Evolutionary conservation across 2,329 filamentous ascomycete species (phyloP), one percentile per base, ranked within the genome.

Genomic region (Ceratocystis eucalypticola): DNA sequence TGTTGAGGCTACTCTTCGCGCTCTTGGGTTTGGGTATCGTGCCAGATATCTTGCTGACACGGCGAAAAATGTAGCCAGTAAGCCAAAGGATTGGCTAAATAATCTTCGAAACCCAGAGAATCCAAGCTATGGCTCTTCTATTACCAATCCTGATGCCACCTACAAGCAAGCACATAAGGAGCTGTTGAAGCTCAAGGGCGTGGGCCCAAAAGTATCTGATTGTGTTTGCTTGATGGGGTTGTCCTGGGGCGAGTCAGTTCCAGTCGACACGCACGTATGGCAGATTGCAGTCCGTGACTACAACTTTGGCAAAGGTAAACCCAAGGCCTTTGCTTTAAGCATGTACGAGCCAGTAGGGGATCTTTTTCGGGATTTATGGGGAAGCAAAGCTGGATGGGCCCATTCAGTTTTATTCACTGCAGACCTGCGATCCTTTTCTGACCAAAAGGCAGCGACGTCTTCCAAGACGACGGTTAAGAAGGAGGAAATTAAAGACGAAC

Each of bases 191-290:
- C 80, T 99, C 25, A 85, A 91, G 67, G 94, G 94, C 0, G 95
- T 99, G 5, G 94, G 94, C 0, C 94, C 95, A 0, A 99, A 99
- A 75, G 94, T 99, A 0, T 89, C 94, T 5, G 95, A 99, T 74
- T 99, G 95, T 73, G 92, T 97, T 6, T 96, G 89, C 73, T 78
- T 99, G 22, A 96, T 99, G 88, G 95, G 95, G 0, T 77, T 99
- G 15, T 93, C 92, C 33, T 99, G 95, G 93, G 88, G 88, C 41
- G 93, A 97, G 76, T 87, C 92, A 2, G 92, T 99, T 1, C 94
- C 94, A 0, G 89, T 99, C 41, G 94, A 99, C 75, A 99, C 95
- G 1, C 95, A 99, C 76, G 91, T 99, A 12, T 97, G 92, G 93
- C 92, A 97, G 78, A 97, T 99, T 72, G 95, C 94, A 0, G 90